Evolutionary conservation across 805 yeast genomes (phyloP).

Genomic region (Wickerhamomyces silvicola): DNA sequence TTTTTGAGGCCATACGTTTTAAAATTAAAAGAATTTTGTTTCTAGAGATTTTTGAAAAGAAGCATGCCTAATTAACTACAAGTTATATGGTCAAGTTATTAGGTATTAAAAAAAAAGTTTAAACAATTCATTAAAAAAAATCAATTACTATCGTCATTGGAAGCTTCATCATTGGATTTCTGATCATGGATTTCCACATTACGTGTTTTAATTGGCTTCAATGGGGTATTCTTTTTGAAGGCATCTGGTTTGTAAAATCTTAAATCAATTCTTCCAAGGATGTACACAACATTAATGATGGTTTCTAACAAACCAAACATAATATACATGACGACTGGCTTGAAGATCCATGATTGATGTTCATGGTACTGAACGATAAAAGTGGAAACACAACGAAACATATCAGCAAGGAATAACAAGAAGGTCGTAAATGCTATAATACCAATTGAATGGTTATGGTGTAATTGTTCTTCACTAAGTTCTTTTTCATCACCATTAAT

Average conservation of each 20-base stretch:
- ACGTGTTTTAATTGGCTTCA: too few relatives aligned
- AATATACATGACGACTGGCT: slow-evolving; percentile 59
- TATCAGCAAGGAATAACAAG: slow-evolving; percentile 42
- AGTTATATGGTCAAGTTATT: too few relatives aligned
- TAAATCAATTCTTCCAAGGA: slow-evolving; percentile 64
- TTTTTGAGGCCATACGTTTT: too few relatives aligned
- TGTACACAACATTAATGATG: slow-evolving; percentile 46
- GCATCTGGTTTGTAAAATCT: slow-evolving; percentile 76
- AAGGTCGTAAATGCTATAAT: slow-evolving; percentile 39
- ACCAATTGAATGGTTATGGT: slow-evolving; percentile 45
- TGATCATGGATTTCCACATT: too few relatives aligned
- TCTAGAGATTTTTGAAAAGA: too few relatives aligned
- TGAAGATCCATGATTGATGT: slow-evolving; percentile 37
- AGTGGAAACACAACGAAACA: slow-evolving; percentile 43
- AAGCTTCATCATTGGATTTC: neutral
- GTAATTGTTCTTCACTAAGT: slow-evolving; percentile 24
- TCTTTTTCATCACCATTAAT: slow-evolving; percentile 13
- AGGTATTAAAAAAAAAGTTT: too few relatives aligned
- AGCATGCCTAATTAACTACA: too few relatives aligned
- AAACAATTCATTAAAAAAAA: too few relatives aligned
- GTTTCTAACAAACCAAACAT: slow-evolving; percentile 66
- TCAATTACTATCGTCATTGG: slow-evolving; percentile 1
- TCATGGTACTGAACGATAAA: slow-evolving; percentile 29
- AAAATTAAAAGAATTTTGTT: too few relatives aligned
- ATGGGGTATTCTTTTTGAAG: slow-evolving; percentile 9